phyloP scores from a whole-genome alignment of 495 filamentous ascomycete species.

The Hypoxylon subgilvum region DNA sequence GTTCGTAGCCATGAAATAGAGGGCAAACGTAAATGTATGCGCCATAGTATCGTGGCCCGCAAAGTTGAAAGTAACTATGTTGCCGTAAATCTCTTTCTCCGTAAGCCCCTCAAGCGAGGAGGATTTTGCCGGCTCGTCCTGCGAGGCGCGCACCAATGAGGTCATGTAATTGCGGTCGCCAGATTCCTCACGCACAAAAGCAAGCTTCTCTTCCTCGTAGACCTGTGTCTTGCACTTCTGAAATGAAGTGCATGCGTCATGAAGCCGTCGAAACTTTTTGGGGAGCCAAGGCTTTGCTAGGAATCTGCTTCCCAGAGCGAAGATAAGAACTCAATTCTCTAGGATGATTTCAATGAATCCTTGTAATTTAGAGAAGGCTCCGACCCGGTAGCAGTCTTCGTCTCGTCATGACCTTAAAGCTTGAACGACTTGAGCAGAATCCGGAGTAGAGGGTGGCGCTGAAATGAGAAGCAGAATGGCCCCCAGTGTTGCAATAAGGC shows the following conservation, averaged over 20 bases:
- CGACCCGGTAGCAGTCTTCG: constrained; percentile 8
- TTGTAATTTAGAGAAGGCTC: constrained; percentile 31
- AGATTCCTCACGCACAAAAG: constrained; percentile 1
- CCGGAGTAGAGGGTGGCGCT: too few species aligned
- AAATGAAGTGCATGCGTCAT: constrained; percentile 36
- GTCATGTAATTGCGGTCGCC: constrained; percentile 17
- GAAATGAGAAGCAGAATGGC: too few species aligned
- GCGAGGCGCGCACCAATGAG: constrained; percentile 26
- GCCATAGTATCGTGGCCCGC: constrained; percentile 64
- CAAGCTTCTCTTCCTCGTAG: constrained; percentile 26
- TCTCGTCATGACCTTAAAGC: constrained; percentile 29
- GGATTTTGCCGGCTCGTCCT: constrained; percentile 2
- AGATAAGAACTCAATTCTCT: constrained; percentile 30
- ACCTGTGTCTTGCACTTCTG: constrained; percentile 26
- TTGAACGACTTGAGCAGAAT: constrained; percentile 44
- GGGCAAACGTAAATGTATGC: constrained; percentile 55
- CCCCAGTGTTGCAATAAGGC: too few species aligned
- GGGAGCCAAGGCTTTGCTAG: constrained; percentile 19
- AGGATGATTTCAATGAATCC: constrained; percentile 38
- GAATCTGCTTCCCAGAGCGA: constrained; percentile 15
- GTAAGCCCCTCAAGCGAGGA: constrained; percentile 29
- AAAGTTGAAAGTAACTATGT: constrained; percentile 60
- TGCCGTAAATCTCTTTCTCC: constrained; percentile 55
- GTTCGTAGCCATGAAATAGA: constrained; percentile 54
- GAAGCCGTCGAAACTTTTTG: constrained; percentile 22